Base-by-base conservation (phyloP, 2,329 filamentous ascomycete genomes). In the Neofusicoccum parvum region DNA sequence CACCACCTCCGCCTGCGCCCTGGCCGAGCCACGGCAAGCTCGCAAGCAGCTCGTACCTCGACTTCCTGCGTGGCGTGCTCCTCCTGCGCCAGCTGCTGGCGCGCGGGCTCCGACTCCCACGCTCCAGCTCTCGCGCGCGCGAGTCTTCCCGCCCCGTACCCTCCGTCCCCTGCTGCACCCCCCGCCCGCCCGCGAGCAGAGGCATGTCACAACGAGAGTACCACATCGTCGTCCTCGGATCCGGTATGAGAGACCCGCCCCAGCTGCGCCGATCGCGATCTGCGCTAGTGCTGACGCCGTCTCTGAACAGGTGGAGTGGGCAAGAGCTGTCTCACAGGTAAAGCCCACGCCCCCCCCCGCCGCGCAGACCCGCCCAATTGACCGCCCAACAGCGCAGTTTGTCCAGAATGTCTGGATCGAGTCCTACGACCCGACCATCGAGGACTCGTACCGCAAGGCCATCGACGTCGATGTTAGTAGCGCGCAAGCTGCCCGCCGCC, bases 391-490 rank as follows among this genome's bases (percentile, higher is more conserved):
- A 79, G 92, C 93, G 73, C 92, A 96, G 83, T 96, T 96, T 74
- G 92, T 96, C 62, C 92, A 95, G 79, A 94, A 95, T 80, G 90
- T 96, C 72, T 96, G 92, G 91, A 94, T 96, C 75, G 92, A 96
- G 79, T 85, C 83, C 69, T 88, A 88, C 74, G 85, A 88, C 74
- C 85, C 85, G 1, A 88, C 85, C 9, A 87, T 88, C 69, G 85
- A 88, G 72, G 85, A 88, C 72, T 87, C 85, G 12, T 87, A 87
- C 70, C 79, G 85, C 49, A 88, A 87, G 72, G 81, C 83, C 49
- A 82, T 87, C 65, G 83, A 93, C 71, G 91, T 97, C 68, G 92
- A 97, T 84, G 92, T 95, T 81, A 84, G 91, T 86, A 66, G 43
- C 27, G 15, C 23, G 32, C 36, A 20, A 17, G 10, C 27, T 20